Percentiles rank a stretch among this genome's conserved stretches.
These are phyloP conservation scores for Hemisphaericaspora xylofermentans DNA, from an alignment of 1,139 yeast genomes.

Conservation along the genomic window DNA sequence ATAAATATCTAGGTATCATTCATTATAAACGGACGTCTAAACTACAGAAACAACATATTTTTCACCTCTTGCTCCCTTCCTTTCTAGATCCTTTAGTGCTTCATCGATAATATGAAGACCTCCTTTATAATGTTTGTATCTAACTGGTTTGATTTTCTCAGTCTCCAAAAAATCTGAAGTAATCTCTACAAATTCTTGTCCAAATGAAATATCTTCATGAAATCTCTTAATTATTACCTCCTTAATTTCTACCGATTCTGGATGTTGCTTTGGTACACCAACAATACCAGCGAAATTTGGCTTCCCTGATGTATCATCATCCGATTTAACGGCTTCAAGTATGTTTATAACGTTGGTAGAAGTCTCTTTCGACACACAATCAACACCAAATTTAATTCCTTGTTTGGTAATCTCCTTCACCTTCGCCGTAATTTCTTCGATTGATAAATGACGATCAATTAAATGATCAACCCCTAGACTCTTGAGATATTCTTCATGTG, in stretches of 20 bases:
- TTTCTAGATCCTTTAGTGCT: conserved; percentile 39
- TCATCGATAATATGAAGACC: conserved; percentile 29
- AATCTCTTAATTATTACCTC: conserved; percentile 40
- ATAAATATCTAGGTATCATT: too few relatives aligned
- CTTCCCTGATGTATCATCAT: conserved; percentile 2
- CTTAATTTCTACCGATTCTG: conserved; percentile 22
- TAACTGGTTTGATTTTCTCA: conserved; percentile 30
- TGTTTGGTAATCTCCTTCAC: conserved; percentile 16
- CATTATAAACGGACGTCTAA: too few relatives aligned
- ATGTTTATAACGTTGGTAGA: conserved; percentile 30
- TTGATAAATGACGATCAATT: conserved; percentile 32
- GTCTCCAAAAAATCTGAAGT: conserved; percentile 30
- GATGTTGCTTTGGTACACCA: conserved; percentile 31
- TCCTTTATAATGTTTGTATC: conserved; percentile 34
- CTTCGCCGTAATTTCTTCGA: conserved; percentile 20
- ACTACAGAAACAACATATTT: conserved; percentile 38
- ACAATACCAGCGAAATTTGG: conserved; percentile 39
- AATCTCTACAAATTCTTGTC: conserved; percentile 30
- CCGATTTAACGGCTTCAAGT: conserved; percentile 16
- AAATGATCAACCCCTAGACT: conserved; percentile 40
- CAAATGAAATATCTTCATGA: conserved; percentile 43
- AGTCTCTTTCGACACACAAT: conserved; percentile 45
- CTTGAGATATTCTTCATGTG: conserved; percentile 30
- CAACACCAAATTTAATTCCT: conserved; percentile 36
- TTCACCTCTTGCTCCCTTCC: conserved; percentile 41